A percentile compares a stretch with the other conserved stretches of the same genome.
These are phyloP conservation scores for Pichia rugopelliculosa DNA, from an alignment of 805 yeast species.

Conservation along the genomic window DNA sequence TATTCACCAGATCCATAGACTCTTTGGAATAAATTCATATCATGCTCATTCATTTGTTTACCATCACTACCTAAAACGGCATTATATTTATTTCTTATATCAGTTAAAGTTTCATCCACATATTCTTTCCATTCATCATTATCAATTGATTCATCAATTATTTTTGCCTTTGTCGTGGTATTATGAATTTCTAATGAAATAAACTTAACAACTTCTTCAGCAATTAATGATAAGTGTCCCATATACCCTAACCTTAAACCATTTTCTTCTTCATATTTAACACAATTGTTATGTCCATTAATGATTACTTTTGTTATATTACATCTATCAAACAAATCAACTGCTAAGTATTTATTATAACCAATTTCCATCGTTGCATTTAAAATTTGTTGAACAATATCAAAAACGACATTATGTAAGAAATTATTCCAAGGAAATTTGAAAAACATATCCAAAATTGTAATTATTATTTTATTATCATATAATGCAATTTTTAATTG, in stretches of 20 bases:
- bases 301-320: slow-evolving; percentile 44
- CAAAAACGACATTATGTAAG: slow-evolving; percentile 95
- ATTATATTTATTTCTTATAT: slow-evolving; percentile 89
- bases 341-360: slow-evolving; percentile 69
- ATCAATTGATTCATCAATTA: slow-evolving; percentile 37
- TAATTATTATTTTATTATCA: slow-evolving; percentile 62
- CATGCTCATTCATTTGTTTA: slow-evolving; percentile 33
- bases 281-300: slow-evolving; percentile 53
- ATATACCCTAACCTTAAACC: slow-evolving; percentile 81
- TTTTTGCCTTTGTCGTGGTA: slow-evolving; percentile 44
- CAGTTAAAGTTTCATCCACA: slow-evolving; percentile 74
- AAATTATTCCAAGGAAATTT: slow-evolving; percentile 95
- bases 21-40: slow-evolving; percentile 25
- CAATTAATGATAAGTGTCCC: slow-evolving; percentile 93
- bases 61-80: slow-evolving; percentile 68
- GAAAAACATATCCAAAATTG: slow-evolving; percentile 69
- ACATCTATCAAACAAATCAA: slow-evolving; percentile 63
- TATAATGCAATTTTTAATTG: slow-evolving; percentile 71
- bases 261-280: slow-evolving; percentile 45
- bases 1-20: slow-evolving; percentile 20
- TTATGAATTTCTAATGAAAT: slow-evolving; percentile 53
- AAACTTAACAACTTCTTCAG: slow-evolving; percentile 94
- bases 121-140: slow-evolving; percentile 38
- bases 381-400: slow-evolving; percentile 87
- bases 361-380: slow-evolving; percentile 73